Evolutionary conservation across 2,329 filamentous ascomycete genomes (phyloP), one percentile per base, ranked within the genome.

Genomic region (Nothopassalora personata): DNA sequence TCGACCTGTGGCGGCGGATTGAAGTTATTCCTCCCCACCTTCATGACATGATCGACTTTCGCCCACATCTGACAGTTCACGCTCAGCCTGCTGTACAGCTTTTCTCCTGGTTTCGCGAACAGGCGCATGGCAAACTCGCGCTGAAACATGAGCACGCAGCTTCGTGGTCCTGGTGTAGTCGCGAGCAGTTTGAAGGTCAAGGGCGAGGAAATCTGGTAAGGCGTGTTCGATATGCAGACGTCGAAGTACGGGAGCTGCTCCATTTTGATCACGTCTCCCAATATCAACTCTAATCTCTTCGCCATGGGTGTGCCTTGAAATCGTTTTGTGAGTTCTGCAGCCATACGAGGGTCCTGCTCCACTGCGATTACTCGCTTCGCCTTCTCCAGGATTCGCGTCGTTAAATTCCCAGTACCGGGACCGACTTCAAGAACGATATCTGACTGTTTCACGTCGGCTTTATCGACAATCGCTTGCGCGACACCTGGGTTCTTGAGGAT

Each of bases 11-110:
- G 94, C 0, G 94, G 93, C 0, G 94, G 94, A 62, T 90, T 91
- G 82, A 97, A 99, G 78, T 97, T 97, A 76, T 95, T 94, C 76
- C 88, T 89, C 64, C 92, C 91, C 49, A 97, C 93, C 77, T 96
- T 96, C 87, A 96, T 90, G 67, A 96, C 86, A 68, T 79, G 82
- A 27, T 79, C 81, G 53, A 88, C 85, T 68, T 85, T 86, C 8
- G 87, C 85, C 85, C 89, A 97, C 81, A 97, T 96, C 72, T 97
- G 93, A 18, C 89, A 90, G 70, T 97, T 97, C 59, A 96, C 93
- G 1, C 85, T 89, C 28, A 97, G 81, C n/a, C 94, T 84, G 65
- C 87, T 91, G 79, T 97, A 97, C 8, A 97, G 84, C 55, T 91
- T 84, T 71, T 97, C 92, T 8, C 90, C 90, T 0, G 93, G 90